A percentile compares a stretch with the other conserved stretches of the same genome.
Evolutionary conservation across 331 rosid genomes (phyloP).

Genomic region (Dryas integrifolia): DNA sequence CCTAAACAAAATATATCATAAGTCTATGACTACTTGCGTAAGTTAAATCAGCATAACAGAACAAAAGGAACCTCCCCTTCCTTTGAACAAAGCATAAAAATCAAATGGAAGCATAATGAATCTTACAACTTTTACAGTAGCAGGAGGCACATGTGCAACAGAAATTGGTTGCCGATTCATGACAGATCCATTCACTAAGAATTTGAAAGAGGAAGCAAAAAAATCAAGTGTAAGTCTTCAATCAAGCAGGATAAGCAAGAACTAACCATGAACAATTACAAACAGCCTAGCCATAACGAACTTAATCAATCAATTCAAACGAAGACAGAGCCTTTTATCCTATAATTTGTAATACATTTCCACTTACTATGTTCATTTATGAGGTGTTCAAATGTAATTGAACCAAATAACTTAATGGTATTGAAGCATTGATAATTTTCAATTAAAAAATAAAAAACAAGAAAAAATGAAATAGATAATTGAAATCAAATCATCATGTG

Average conservation of each 20-base stretch:
- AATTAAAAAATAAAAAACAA: background rate
- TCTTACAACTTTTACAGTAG: slow-evolving; percentile 88
- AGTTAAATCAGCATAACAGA: slow-evolving; percentile 16
- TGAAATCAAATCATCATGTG: background rate
- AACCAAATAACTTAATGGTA: background rate
- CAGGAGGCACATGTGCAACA: slow-evolving; percentile 64
- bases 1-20: slow-evolving; percentile 49
- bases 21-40: slow-evolving; percentile 22
- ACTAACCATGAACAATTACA: background rate
- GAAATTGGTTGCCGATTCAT: slow-evolving; percentile 62
- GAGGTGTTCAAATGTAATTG: background rate
- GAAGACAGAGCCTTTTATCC: background rate
- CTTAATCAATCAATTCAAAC: background rate
- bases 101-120: slow-evolving; percentile 8
- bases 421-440: slow-evolving; percentile 1
- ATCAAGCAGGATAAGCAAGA: slow-evolving; percentile 21
- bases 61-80: background rate
- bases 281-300: background rate
- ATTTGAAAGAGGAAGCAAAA: slow-evolving; percentile 19
- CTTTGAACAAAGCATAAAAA: slow-evolving; percentile 8
- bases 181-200: slow-evolving; percentile 76
- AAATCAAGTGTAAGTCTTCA: slow-evolving; percentile 15
- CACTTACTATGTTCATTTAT: background rate
- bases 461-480: background rate
- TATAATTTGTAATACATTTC: slow-evolving; percentile 7